Evolutionary conservation across 495 filamentous ascomycete genomes (phyloP), one percentile per base, ranked within the genome.

Genomic region (Lasiosphaeria hispida): DNA sequence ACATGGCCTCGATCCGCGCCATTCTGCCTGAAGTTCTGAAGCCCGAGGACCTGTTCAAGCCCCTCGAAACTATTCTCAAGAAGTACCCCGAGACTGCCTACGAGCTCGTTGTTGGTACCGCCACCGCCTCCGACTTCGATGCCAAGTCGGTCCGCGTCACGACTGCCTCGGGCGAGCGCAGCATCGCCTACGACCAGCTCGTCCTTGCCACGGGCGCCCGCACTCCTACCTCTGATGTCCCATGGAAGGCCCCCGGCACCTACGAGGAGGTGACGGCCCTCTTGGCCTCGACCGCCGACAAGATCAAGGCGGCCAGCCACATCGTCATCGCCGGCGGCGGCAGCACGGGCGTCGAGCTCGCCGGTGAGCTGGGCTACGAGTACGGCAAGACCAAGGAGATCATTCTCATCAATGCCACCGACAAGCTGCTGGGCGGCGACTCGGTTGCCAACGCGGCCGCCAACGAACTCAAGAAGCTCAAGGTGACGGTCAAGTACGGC

Each of bases 191-290:
- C 70, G 91, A 97, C 69, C 82, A 92, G 47, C 86, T 96, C 0
- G 86, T 97, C 19, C 82, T 97, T 7, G 91, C 93, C 17, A 97
- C 93, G 1, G 93, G 93, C 49, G 94, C 93, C 17, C 88, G 95
- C 72, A 90, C 90, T 37, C 75, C 67, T 33, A 49, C 63, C 19
- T 41, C 17, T 33, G 14, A 54, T 9, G 59, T 73, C 40, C 77
- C 77, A 6, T 79, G 77, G 77, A 79, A 79, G 63, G 69, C 69
- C 50, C 42, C 55, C 23, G 68, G 67, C 61, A 69, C 64, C 38
- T 72, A 76, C 60, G 73, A 76, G 50, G 64, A 74, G 30, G 48
- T 59, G 10, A 1, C 68, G 9, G 62, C 53, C 8, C 48, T 62
- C 10, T 57, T 79, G 10, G 36, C 68, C 39, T 8, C 55, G 1